Base-by-base conservation (phyloP, 352 stramenopile species). In the Globisporangium polare region DNA sequence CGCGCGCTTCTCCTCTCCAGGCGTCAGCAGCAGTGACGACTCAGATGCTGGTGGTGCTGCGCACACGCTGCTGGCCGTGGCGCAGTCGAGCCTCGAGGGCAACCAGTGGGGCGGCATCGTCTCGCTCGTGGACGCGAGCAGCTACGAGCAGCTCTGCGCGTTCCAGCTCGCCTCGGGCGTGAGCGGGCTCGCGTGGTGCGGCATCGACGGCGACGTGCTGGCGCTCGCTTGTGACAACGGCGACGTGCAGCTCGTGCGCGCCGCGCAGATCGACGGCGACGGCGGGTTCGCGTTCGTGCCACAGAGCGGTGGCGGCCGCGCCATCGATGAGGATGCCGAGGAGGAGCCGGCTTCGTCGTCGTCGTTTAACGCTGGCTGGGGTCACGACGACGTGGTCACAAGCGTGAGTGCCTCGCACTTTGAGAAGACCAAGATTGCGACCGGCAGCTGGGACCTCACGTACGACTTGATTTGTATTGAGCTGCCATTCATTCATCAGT, bases 331-430 rank as follows among this genome's bases (percentile, higher is more conserved):
- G 17, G n/a, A 26, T 15, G 47, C 17, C 39, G 47, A 26, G 1
- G 47, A 37, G 2, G 47, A 33, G 22, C 22, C 6, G 35, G 53
- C 56, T 2, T 50, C 15, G 3, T 35, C 47, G 3, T 35, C 47
- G 47, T 9, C 41, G 17, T 22, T 10, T 22, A 24, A 49, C 0
- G 41, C 31, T n/a, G 51, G 58, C 49, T 74, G 62, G 54, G 81
- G 82, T 45, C 85, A 94, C 55, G 83, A 90, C 59, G 81, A 94
- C 55, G 69, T 94, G 17, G 71, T 89, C 35, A 86, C 83, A 20
- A 74, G 72, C 24, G 60, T 89, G 24, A 80, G 69, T 10, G 66
- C 50, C 18, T 92, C 81, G 1, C 53, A 15, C 0, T 39, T 88
- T 6, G 70, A 86, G 46, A 78, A 74, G 37, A 77, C 61, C 17